Evolutionary conservation across 2,329 filamentous ascomycete genomes (phyloP), one percentile per base, ranked within the genome.

Genomic region (Scleromitrula shiraiana): DNA sequence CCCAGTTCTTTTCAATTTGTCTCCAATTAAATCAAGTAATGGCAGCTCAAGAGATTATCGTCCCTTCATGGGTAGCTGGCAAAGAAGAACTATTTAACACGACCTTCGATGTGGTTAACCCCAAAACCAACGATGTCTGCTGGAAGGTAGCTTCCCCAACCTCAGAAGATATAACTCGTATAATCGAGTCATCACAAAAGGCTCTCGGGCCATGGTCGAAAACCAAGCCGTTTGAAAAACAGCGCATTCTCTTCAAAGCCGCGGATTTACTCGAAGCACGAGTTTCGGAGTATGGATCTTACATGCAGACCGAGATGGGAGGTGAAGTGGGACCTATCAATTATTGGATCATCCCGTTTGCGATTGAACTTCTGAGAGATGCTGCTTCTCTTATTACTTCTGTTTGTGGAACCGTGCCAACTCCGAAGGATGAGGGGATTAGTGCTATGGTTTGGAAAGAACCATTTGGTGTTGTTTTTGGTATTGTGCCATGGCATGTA

Each of bases 391-490:
- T 26, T 4, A 46, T 40, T 5, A 26, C 43, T 2, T 15, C 17
- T 7, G 10, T 38, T 9, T 22, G 12, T 15, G 20, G 38, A 12
- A 26, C 7, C 22, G 9, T 30, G 9, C 36, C 23, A n/a, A n/a
- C n/a, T n/a, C n/a, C n/a, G n/a, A n/a, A n/a, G 17, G 33, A 76
- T 15, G 70, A 76, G 27, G 73, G 71, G 0, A 72, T 71, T 29
- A 47, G 68, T 44, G 85, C 80, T 0, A 70, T 91, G 57, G 68
- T 93, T 5, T 66, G 82, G 56, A 83, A 81, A 60, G 76, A 82
- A 62, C 78, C 80, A 1, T 78, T 73, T 58, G 80, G 80, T 2
- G 79, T 83, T 12, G 68, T 80, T 38, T 62, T 82, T 33, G 75
- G 70, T 7, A 82, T 83, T 58, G 77, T 74, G 9, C 78, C 79